phyloP scores from a whole-genome alignment of 116 monocot genomes.

The Dioscorea cayenensis region DNA sequence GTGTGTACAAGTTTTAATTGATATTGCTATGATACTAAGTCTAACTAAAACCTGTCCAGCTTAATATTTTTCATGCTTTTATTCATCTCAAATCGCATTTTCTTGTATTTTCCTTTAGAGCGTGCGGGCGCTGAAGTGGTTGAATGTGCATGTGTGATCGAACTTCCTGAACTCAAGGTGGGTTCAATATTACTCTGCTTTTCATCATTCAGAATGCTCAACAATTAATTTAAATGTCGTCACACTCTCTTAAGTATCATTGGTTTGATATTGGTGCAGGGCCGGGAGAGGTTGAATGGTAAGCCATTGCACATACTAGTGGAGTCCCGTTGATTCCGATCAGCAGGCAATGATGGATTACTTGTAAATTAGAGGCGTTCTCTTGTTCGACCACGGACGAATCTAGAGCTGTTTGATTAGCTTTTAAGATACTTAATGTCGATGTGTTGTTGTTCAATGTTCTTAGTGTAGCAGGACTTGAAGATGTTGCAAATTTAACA shows the following conservation, averaged over 20 bases:
- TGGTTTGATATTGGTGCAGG: slow-evolving; percentile 21
- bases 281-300: slow-evolving; percentile 47
- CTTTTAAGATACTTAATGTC: no score
- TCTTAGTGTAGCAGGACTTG: no score
- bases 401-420: no score
- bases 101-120: slow-evolving; percentile 23
- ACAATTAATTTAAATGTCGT: no score
- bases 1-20: slow-evolving; percentile 15
- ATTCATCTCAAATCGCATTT: neutral
- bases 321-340: slow-evolving; percentile 37
- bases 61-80: neutral
- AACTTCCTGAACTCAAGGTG: slow-evolving; percentile 66
- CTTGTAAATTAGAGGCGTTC: slow-evolving; percentile 22
- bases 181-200: neutral
- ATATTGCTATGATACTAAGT: no score
- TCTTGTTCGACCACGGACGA: no score
- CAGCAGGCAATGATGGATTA: neutral
- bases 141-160: slow-evolving; percentile 73
- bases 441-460: no score
- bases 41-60: no score
- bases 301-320: slow-evolving; percentile 52
- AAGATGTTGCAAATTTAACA: no score
- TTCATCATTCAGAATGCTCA: neutral
- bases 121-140: slow-evolving; percentile 61
- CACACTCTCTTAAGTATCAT: neutral